phyloP scores from a whole-genome alignment of 2,329 filamentous ascomycete genomes.

The Stagonosporopsis chrysanthemi region DNA sequence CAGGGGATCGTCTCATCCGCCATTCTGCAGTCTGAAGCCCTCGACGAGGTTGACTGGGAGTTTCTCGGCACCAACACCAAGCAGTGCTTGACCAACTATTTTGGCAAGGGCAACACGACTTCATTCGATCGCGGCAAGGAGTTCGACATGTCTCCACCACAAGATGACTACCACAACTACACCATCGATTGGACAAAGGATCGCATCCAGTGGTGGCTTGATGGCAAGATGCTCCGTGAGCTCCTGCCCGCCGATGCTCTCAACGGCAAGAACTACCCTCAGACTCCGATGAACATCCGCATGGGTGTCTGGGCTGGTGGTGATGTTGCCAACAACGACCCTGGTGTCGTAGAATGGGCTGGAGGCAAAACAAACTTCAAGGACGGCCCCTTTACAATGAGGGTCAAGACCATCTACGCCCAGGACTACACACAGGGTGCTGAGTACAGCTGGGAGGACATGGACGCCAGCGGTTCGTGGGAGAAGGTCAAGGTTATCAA shows the following conservation, averaged over 20 bases:
- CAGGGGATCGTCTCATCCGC: conserved; percentile 59
- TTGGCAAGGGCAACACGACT: conserved; percentile 62
- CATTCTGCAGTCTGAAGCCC: conserved; percentile 59
- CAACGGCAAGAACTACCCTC: conserved; percentile 68
- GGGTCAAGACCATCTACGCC: conserved; percentile 67
- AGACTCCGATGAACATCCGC: conserved; percentile 76
- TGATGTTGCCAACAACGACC: conserved; percentile 53
- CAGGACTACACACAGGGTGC: conserved; percentile 65
- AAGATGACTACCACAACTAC: conserved; percentile 52
- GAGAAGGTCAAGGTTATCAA: conserved; percentile 60
- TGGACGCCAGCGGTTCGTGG: conserved; percentile 61
- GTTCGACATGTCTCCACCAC: conserved; percentile 39
- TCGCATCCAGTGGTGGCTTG: conserved; percentile 69
- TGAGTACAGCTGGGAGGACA: conserved; percentile 69
- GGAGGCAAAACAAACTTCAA: conserved; percentile 73
- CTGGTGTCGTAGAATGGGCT: conserved; percentile 60
- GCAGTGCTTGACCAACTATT: conserved; percentile 61
- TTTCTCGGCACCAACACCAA: conserved; percentile 50
- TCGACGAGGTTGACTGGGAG: conserved; percentile 64
- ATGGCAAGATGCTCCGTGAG: conserved; percentile 68
- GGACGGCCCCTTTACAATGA: conserved; percentile 75
- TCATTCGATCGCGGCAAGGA: conserved; percentile 58
- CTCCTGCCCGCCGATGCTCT: conserved; percentile 67
- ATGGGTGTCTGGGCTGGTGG: conserved; percentile 73
- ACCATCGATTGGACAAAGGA: conserved; percentile 71